Evolutionary conservation across 2,329 filamentous ascomycete genomes (phyloP).

Genomic region (Parafenestella ontariensis): DNA sequence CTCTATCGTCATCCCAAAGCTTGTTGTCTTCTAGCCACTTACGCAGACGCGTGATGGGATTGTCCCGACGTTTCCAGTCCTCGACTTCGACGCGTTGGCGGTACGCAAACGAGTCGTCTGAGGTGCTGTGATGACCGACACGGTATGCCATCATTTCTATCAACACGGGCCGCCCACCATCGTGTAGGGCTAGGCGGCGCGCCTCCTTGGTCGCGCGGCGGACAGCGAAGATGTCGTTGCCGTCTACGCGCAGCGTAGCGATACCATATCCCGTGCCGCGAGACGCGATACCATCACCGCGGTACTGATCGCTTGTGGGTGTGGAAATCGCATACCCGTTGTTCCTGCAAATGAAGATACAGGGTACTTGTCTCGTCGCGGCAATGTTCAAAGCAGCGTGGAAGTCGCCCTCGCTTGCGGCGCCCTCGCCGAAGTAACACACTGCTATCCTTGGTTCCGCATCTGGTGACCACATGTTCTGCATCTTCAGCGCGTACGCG

Average conservation of each 20-base stretch:
- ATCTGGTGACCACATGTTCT: slow-evolving; percentile 74
- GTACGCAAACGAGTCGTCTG: slow-evolving; percentile 96
- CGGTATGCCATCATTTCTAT: slow-evolving; percentile 98
- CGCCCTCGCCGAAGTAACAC: slow-evolving; percentile 91
- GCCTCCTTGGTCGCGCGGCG: slow-evolving; percentile 80
- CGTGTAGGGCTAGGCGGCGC: slow-evolving; percentile 76
- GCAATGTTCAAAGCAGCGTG: slow-evolving; percentile 91
- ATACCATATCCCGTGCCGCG: slow-evolving; percentile 92
- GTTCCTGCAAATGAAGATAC: slow-evolving; percentile 90
- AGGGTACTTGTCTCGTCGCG: slow-evolving; percentile 84
- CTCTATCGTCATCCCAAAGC: slow-evolving; percentile 84
- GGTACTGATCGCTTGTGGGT: slow-evolving; percentile 87
- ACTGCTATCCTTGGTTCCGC: slow-evolving; percentile 69
- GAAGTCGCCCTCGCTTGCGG: slow-evolving; percentile 90
- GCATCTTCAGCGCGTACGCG: slow-evolving; percentile 86
- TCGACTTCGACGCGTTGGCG: slow-evolving; percentile 91
- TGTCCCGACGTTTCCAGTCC: slow-evolving; percentile 90
- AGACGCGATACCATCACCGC: slow-evolving; percentile 88
- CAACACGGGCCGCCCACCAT: slow-evolving; percentile 82
- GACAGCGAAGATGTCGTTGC: slow-evolving; percentile 93
- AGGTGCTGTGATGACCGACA: slow-evolving; percentile 96
- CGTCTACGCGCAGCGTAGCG: slow-evolving; percentile 88
- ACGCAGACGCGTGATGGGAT: slow-evolving; percentile 81
- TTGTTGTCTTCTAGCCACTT: slow-evolving; percentile 89
- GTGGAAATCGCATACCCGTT: slow-evolving; percentile 93